phyloP scores from a whole-genome alignment of 352 stramenopile genomes.

The Aphanomyces invadans region DNA sequence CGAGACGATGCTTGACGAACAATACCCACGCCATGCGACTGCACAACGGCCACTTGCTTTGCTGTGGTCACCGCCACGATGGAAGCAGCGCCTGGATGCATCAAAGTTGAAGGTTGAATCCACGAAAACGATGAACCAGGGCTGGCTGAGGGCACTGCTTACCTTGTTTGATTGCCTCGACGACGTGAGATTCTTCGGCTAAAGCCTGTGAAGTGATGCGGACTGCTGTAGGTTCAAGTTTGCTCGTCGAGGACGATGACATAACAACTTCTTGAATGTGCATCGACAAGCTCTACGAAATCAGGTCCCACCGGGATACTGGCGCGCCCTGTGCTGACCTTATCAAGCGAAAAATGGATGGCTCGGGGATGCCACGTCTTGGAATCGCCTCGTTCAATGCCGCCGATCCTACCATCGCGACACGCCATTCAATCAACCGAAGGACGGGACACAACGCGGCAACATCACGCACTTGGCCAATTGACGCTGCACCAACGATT shows the following conservation, averaged over 20 bases:
- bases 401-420: not conserved
- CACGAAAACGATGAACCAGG: no score
- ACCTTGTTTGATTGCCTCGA: not conserved
- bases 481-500: no score
- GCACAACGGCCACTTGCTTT: no score
- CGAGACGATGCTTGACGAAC: not conserved
- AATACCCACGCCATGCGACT: no score
- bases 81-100: not conserved
- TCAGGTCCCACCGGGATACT: no score
- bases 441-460: not conserved
- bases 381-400: not conserved
- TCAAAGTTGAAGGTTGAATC: no score
- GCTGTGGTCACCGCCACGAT: not conserved
- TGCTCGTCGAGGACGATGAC: not conserved
- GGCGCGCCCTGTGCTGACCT: no score
- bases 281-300: not conserved
- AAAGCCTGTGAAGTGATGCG: not conserved
- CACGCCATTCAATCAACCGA: no score
- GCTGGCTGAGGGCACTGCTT: no score
- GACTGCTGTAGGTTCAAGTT: no score
- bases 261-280: slow-evolving; percentile 7
- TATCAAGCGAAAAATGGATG: not conserved
- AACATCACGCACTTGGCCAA: not conserved
- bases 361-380: not conserved
- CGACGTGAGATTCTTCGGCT: not conserved